Base-by-base conservation (phyloP, 2,329 filamentous ascomycete species). In the Epichloe brachyelytri region DNA sequence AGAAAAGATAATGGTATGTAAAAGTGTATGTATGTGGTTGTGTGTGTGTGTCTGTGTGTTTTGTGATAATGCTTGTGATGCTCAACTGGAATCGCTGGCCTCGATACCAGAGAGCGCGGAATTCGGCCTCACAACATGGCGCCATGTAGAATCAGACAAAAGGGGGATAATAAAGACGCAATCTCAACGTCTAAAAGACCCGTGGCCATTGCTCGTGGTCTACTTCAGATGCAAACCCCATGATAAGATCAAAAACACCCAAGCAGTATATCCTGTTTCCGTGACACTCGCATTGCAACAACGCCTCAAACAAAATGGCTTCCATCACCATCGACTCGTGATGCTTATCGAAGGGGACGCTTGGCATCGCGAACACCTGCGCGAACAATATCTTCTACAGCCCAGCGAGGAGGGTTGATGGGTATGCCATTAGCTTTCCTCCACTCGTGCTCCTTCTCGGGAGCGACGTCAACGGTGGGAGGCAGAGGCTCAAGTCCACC, bases 401-500 rank as follows among this genome's bases (percentile, higher is more conserved):
- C 77, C 90, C 90, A 96, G 58, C 90, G 76, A 11, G 90, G 90
- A 50, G 87, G 79, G 57, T 74, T 71, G 58, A 95, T 74, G 50
- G 93, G 81, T 17, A 90, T 67, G 40, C 79, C 78, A 46, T 77
- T 79, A 51, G 74, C 73, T 60, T 75, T 76, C 51, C 77, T 73
- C 76, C 81, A 81, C 60, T 86, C 80, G 55, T 77, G 73, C 67
- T 94, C 86, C 65, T 84, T 82, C 63, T 91, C 82, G 10, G 81
- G 76, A 0, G 79, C 77, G 39, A 88, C 75, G 0, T 79, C 77
- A 39, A 88, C 75, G 15, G 81, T 85, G 37, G 86, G 84, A 3
- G 83, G 82, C 3, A 91, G 75, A 8, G 86, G 83, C 47, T 88
- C 79, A 38, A 86, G 80, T 52, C 93, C 93, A 57, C 93, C 93